Percentiles rank a stretch among this genome's conserved stretches.
Evolutionary conservation across 305 asterid genomes (phyloP).

Genomic region (Fraxinus xanthoxyloides): DNA sequence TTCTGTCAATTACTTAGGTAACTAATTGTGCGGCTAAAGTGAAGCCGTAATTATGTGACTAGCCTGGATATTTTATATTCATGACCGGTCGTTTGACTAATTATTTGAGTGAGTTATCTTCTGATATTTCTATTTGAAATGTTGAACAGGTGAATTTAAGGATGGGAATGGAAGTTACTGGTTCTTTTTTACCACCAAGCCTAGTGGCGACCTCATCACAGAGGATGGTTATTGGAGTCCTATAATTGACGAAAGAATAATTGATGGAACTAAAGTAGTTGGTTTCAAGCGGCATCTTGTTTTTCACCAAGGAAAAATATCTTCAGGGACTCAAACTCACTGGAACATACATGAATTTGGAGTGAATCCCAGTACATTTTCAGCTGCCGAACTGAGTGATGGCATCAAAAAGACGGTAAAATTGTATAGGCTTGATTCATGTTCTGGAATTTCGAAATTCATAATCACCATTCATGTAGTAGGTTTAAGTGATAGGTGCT

Average conservation of each 20-base stretch:
- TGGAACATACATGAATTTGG: slow-evolving; percentile 11
- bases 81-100: neutral
- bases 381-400: neutral
- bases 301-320: neutral
- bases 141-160: slow-evolving; percentile 1
- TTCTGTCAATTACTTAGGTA: neutral
- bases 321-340: neutral
- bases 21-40: neutral
- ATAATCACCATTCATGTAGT: too few relatives aligned
- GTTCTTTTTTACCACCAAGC: slow-evolving; percentile 17
- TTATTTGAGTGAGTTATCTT: neutral
- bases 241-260: neutral
- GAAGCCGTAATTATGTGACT: neutral
- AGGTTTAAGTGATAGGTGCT: too few relatives aligned
- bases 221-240: slow-evolving; percentile 18
- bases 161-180: neutral
- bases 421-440: neutral
- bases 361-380: neutral
- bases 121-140: neutral
- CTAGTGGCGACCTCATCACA: neutral
- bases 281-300: slow-evolving; percentile 5
- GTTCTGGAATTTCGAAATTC: neutral
- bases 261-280: neutral
- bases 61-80: neutral
- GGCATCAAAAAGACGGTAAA: neutral